Evolutionary conservation across 345 rosid genomes (phyloP), one percentile per base, ranked within the genome.

Genomic region (Rhizophora mangle): DNA sequence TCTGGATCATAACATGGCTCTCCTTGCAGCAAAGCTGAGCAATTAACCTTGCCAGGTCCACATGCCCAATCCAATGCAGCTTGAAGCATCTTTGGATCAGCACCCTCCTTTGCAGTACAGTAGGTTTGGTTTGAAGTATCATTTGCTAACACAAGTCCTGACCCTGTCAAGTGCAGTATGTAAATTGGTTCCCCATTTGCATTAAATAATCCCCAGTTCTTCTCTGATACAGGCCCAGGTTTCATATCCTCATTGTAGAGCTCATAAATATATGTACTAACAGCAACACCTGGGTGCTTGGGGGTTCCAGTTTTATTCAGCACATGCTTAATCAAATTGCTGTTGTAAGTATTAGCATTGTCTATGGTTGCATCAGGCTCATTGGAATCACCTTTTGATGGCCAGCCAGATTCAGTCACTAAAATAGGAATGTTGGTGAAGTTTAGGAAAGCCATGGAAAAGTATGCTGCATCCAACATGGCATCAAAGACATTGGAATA

Each of bases 51-150:
- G 62, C 99, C 99, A 4, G 99, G 94, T 30, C 99, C 99, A 60
- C 99, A 95, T 62, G 99, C 99, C 99, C 99, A 95, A 76, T 95
- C 99, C 37, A 95, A 81, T 21, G 89, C 99, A 5, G 98, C 99
- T 76, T 95, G 99, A 60, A 95, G 85, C 98, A 92, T 87, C 86
- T 95, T 95, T 32, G 63, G 85, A 71, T 95, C 99, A 43, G 89
- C 85, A 37, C 86, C 91, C 9, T 87, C 86, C 77, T 83, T 92
- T 0, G 87, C 90, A 37, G 87, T 78, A 57, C 99, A 95, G 82
- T 85, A 95, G 4, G 98, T 95, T 68, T 92, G 96, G 80, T 90
- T 95, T 2, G 96, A 89, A 8, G 98, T 92, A 79, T 95, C 98
- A 74, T 95, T 95, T 0, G 97, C 96, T 51, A 92, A 69, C 58